A percentile compares a stretch with the other conserved stretches of the same genome.
These are phyloP conservation scores for Phymatotrichopsis omnivora DNA, from an alignment of 2,329 filamentous ascomycete genomes.

Conservation along the genomic window DNA sequence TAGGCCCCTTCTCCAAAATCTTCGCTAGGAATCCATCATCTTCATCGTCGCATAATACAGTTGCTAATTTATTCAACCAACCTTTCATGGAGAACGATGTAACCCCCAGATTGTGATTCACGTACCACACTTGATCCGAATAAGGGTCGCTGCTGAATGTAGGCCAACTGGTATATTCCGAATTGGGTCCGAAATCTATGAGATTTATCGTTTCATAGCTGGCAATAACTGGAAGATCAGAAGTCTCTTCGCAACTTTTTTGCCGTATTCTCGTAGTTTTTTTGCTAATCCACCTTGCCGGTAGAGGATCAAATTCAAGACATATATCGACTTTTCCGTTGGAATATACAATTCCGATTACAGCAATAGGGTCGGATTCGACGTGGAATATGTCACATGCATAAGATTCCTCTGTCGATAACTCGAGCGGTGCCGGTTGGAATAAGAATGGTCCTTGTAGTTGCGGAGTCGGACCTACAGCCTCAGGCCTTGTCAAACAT, in stretches of 20 bases:
- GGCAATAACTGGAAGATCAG: conserved; percentile 28
- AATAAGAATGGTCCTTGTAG: conserved; percentile 32
- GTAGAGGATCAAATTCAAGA: conserved; percentile 28
- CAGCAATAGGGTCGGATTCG: conserved; percentile 17
- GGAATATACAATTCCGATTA: conserved; percentile 25
- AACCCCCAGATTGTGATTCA: conserved; percentile 29
- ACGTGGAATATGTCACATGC: conserved; percentile 31
- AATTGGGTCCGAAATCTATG: conserved; percentile 13
- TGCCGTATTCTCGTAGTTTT: conserved; percentile 14
- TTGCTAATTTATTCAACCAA: conserved; percentile 21
- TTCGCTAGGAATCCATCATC: conserved; percentile 23
- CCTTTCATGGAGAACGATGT: conserved; percentile 28
- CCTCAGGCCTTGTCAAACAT: conserved; percentile 18
- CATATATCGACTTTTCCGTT: conserved; percentile 28
- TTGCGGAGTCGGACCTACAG: conserved; percentile 20
- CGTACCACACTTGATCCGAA: conserved; percentile 26
- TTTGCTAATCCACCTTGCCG: conserved; percentile 30
- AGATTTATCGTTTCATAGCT: conserved; percentile 30
- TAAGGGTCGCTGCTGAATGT: conserved; percentile 27
- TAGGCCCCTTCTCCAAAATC: conserved; percentile 12
- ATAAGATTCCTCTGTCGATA: conserved; percentile 23
- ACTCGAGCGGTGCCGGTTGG: conserved; percentile 30
- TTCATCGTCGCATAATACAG: conserved; percentile 20
- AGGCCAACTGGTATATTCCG: conserved; percentile 24
- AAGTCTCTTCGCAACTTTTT: conserved; percentile 18